These are phyloP conservation scores for Adenanthera pavonina DNA, from an alignment of 306 rosid species.

Conservation along the genomic window DNA sequence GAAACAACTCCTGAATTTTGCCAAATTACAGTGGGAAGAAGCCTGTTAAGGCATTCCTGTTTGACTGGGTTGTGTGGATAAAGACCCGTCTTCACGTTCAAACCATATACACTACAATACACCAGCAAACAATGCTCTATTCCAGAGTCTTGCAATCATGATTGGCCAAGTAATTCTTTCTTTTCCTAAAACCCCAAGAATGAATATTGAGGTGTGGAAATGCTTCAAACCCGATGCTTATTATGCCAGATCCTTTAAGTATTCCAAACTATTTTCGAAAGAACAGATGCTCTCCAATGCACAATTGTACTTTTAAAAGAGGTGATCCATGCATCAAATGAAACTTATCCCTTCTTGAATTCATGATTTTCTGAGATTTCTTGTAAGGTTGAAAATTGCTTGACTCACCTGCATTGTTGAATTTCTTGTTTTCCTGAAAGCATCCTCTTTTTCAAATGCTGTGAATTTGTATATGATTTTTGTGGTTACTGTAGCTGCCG, in stretches of 20 bases:
- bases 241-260: neutral
- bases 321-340: neutral
- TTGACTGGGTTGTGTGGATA: neutral
- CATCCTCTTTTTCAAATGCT: conserved; percentile 1
- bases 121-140: neutral
- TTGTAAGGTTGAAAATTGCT: neutral
- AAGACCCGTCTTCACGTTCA: neutral
- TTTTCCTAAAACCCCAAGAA: neutral
- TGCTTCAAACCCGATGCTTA: neutral
- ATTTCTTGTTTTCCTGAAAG: conserved; percentile 16
- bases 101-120: neutral
- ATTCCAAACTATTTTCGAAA: neutral
- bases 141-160: neutral
- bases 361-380: neutral
- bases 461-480: conserved; percentile 31
- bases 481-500: conserved; percentile 51
- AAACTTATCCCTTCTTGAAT: neutral
- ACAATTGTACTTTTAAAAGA: neutral
- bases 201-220: neutral
- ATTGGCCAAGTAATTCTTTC: neutral
- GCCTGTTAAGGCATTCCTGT: conserved; percentile 16
- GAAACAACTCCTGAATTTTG: neutral
- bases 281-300: conserved; percentile 11
- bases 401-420: neutral
- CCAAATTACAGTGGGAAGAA: neutral